These are phyloP conservation scores for Heterobasidion irregulare DNA, from an alignment of 1,284 basidiomycete species.

Conservation along the genomic window DNA sequence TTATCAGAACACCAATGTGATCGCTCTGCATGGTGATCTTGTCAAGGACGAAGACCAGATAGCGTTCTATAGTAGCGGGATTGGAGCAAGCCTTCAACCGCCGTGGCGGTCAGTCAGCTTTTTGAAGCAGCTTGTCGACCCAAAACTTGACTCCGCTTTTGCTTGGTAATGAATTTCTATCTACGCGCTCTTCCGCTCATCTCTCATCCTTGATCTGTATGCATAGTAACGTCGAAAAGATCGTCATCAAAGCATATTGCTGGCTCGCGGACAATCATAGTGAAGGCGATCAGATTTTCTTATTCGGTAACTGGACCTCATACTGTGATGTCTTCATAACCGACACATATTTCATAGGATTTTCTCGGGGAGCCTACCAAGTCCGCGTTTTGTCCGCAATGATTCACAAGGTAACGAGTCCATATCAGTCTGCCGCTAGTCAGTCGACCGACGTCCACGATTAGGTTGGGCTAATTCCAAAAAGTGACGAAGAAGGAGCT, in stretches of 20 bases:
- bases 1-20: no score
- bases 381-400: slow-evolving; percentile 32
- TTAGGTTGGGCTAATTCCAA: slow-evolving; percentile 24
- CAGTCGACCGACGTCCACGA: not conserved
- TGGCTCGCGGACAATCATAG: slow-evolving; percentile 30
- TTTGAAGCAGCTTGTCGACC: slow-evolving; percentile 11
- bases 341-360: slow-evolving; percentile 21
- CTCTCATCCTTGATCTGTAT: not conserved
- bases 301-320: slow-evolving; percentile 25
- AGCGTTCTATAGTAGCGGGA: slow-evolving; percentile 23
- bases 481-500: slow-evolving; percentile 26
- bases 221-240: slow-evolving; percentile 15
- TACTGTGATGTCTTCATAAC: not conserved
- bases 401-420: slow-evolving; percentile 25
- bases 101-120: slow-evolving; percentile 16
- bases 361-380: slow-evolving; percentile 39
- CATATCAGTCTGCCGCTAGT: not conserved
- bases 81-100: slow-evolving; percentile 22
- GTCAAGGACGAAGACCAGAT: no score
- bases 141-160: slow-evolving; percentile 18
- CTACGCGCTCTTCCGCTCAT: not conserved
- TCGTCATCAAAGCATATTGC: slow-evolving; percentile 25
- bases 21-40: no score
- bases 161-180: slow-evolving; percentile 15
- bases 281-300: slow-evolving; percentile 30